Conservation (phyloP, 805 yeast species). For the Wickerhamomyces pijperi region DNA sequence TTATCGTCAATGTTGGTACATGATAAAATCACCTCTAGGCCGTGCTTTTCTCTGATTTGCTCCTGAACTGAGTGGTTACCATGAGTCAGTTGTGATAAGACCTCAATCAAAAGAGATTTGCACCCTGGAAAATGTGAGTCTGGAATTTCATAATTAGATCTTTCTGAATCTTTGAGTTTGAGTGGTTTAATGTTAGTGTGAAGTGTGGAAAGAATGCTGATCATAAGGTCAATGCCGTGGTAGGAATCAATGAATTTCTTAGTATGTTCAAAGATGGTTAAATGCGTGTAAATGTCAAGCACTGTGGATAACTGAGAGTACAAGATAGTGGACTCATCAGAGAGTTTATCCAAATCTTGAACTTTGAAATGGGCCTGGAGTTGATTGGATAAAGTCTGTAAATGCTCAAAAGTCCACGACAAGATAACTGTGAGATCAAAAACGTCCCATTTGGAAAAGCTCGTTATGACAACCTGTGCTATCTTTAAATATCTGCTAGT, state of each 20-base stretch:
- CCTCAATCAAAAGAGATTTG: conserved; percentile 57
- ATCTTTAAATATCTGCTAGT: conserved; percentile 16
- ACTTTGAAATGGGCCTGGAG: conserved; percentile 17
- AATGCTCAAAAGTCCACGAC: conserved; percentile 26
- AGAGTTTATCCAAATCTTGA: conserved; percentile 1
- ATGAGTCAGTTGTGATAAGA: conserved; percentile 46
- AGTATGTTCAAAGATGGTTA: conserved; percentile 24
- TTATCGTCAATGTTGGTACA: conserved; percentile 79
- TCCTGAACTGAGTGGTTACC: conserved; percentile 54
- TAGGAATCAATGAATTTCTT: conserved; percentile 25
- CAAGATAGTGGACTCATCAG: conserved; percentile 12
- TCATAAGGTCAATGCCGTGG: conserved; percentile 23
- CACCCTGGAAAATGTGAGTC: conserved; percentile 45
- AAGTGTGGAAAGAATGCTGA: conserved; percentile 19
- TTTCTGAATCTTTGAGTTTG: conserved; percentile 14
- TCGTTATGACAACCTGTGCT: conserved; percentile 24
- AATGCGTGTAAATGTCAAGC: conserved; percentile 23
- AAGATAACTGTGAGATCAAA: conserved; percentile 26
- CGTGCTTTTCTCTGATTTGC: conserved; percentile 49
- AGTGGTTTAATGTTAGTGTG: conserved; percentile 24
- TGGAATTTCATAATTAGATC: conserved; percentile 9
- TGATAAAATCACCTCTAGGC: conserved; percentile 60
- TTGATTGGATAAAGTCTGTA: conserved; percentile 14
- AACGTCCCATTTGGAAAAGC: conserved; percentile 25
- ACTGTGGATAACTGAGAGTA: conserved; percentile 20